A percentile compares a stretch with the other conserved stretches of the same genome.
These are phyloP conservation scores for Penicillium soppii DNA, from an alignment of 495 filamentous ascomycete genomes.

Conservation along the genomic window DNA sequence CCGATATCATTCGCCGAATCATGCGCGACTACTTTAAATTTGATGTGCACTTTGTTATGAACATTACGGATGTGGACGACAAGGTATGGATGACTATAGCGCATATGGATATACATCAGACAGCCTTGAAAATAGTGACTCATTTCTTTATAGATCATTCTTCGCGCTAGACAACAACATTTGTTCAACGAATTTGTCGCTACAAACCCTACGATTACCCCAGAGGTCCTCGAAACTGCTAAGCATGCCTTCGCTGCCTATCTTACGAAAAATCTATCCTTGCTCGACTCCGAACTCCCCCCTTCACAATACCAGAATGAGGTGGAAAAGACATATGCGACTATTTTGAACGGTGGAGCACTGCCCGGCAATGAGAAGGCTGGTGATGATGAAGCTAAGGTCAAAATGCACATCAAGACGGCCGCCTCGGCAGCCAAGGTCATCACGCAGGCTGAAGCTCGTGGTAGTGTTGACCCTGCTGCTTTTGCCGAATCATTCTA, in stretches of 20 bases:
- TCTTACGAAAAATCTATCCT: conserved; percentile 71
- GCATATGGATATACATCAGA: background rate
- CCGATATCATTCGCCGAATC: conserved; percentile 88
- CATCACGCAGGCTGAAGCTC: conserved; percentile 44
- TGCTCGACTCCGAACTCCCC: conserved; percentile 46
- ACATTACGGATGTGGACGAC: conserved; percentile 92
- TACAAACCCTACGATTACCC: conserved; percentile 46
- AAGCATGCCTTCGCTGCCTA: conserved; percentile 71
- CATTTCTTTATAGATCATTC: conserved; percentile 63
- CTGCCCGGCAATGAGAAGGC: conserved; percentile 61
- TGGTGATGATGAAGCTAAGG: conserved; percentile 78
- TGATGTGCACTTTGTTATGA: conserved; percentile 90
- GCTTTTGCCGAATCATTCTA: conserved; percentile 57
- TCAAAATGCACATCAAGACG: conserved; percentile 91
- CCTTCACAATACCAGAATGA: conserved; percentile 51
- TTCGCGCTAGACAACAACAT: conserved; percentile 75
- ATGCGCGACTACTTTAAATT: conserved; percentile 83
- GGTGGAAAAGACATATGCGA: conserved; percentile 60
- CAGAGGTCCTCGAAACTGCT: conserved; percentile 53
- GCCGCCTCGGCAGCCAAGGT: conserved; percentile 60
- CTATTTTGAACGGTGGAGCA: conserved; percentile 50
- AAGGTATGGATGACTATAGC: conserved; percentile 53
- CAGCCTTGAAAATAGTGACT: conserved; percentile 3
- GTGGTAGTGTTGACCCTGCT: conserved; percentile 25
- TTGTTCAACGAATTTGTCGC: conserved; percentile 59